Evolutionary conservation across 2,329 filamentous ascomycete species (phyloP).

Genomic region (Scorias spongiosa): DNA sequence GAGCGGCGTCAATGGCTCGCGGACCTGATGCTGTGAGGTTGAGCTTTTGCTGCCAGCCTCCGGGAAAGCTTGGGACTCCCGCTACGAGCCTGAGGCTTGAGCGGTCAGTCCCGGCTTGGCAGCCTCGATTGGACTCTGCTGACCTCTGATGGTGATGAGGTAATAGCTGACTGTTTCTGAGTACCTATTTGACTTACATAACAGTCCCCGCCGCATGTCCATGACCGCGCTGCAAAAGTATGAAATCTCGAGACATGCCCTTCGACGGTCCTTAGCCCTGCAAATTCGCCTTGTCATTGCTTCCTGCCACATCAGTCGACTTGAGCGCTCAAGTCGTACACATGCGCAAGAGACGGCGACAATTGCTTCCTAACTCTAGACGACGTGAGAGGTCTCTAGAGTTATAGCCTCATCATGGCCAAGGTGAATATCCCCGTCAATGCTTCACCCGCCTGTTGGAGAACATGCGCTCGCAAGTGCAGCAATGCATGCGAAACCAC

Average conservation of each 20-base stretch:
- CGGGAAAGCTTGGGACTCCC: neutral
- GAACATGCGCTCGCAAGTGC: too few species aligned
- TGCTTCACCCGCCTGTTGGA: slow-evolving; percentile 2
- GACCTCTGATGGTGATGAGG: too few species aligned
- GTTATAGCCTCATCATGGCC: slow-evolving; percentile 9
- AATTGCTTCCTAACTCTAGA: slow-evolving; percentile 15
- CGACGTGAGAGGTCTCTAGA: slow-evolving; percentile 23
- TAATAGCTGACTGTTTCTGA: too few species aligned
- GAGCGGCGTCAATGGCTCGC: neutral
- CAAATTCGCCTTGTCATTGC: too few species aligned
- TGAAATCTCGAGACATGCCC: neutral
- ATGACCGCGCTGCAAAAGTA: neutral
- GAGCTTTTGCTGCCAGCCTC: neutral
- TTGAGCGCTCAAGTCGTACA: slow-evolving; percentile 1
- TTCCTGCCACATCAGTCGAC: too few species aligned
- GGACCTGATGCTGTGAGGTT: neutral
- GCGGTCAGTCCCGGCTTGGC: neutral
- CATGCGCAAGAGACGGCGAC: slow-evolving; percentile 17
- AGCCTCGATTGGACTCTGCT: neutral
- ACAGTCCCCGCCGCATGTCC: neutral
- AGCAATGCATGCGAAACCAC: too few species aligned
- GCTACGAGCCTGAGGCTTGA: neutral
- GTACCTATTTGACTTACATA: too few species aligned
- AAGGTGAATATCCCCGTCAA: slow-evolving; percentile 1
- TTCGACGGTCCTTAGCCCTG: neutral